Conservation (phyloP, 495 filamentous ascomycete species). For the Glarea lozoyensis region DNA sequence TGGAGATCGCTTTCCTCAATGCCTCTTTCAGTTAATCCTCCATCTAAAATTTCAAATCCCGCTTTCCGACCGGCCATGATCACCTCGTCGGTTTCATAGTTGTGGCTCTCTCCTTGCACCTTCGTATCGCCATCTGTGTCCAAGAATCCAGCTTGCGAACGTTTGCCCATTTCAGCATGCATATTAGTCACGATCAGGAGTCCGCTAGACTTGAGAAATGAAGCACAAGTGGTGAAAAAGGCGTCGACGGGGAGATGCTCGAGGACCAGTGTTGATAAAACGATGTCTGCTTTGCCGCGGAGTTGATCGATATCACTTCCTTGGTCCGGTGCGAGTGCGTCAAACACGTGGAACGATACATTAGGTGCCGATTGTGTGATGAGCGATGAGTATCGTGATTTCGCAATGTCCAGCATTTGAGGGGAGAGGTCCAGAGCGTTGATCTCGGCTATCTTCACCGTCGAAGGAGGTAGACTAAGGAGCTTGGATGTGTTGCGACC, state of each 20-base stretch:
- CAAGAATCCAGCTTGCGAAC: slow-evolving; percentile 60
- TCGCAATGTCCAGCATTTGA: slow-evolving; percentile 25
- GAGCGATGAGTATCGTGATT: slow-evolving; percentile 1
- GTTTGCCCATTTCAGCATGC: slow-evolving; percentile 59
- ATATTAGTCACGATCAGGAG: slow-evolving; percentile 63
- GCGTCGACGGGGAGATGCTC: slow-evolving; percentile 53
- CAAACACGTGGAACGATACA: slow-evolving; percentile 10
- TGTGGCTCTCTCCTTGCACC: slow-evolving; percentile 54
- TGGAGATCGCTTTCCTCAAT: slow-evolving; percentile 39
- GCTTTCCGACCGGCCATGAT: slow-evolving; percentile 40
- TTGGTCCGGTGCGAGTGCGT: slow-evolving; percentile 7
- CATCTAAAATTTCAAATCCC: slow-evolving; percentile 42
- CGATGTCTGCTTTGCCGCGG: slow-evolving; percentile 28
- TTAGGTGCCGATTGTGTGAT: background rate
- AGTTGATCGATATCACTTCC: slow-evolving; percentile 18
- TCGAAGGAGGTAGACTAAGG: slow-evolving; percentile 17
- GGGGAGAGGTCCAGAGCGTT: slow-evolving; percentile 41
- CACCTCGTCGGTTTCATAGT: slow-evolving; percentile 45
- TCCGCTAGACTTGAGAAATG: slow-evolving; percentile 30
- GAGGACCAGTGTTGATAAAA: slow-evolving; percentile 57
- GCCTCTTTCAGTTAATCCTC: slow-evolving; percentile 20
- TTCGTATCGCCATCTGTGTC: slow-evolving; percentile 47
- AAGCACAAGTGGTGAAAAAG: slow-evolving; percentile 46
- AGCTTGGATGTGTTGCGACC: slow-evolving; percentile 59
- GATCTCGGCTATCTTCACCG: slow-evolving; percentile 23